Base-by-base conservation (phyloP, 345 rosid species). In the Acer yangbiense region DNA sequence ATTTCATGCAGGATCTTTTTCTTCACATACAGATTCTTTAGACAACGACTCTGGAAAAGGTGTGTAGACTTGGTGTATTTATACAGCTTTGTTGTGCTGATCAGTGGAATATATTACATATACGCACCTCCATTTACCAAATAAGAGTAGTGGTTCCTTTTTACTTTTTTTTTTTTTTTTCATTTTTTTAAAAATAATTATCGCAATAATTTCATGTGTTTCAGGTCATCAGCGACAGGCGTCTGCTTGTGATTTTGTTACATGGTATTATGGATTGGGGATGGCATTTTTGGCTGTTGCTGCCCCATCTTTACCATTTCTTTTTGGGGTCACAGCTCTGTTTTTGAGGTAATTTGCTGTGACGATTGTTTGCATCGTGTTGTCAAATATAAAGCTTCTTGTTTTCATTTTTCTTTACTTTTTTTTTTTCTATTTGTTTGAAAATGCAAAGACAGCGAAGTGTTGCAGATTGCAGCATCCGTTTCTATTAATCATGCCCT, bases 21-120 rank as follows among this genome's bases (percentile, higher is more conserved):
- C 91, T 12, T 76, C 91, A 11, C 74, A 69, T 69, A 62, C 85
- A 0, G 89, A 89, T 57, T 83, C 91, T 4, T 61, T 76, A 10
- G 91, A 87, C 78, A 74, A 87, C 65, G 98, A 89, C 79, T 86
- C 94, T 7, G 94, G 86, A 79, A 95, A 95, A 90, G 98, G 98
- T 92, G 60, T 67, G 71, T 72, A 7, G 12, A 58, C 50, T 55
- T 52, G 54, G 71, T 50, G 71, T 71, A 16, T 62, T n/a, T 39
- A 9, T 17, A 27, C 11, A 5, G 10, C 9, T 50, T 50, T 29
- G 9, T 29, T 52, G 13, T 75, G 23, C 20, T 3, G 39, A 21
- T 63, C 46, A 8, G 48, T 61, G 66, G 67, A 60, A 73, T 62
- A 65, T 21, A 20, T 63, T 17, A 48, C 41, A 6, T 16, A 10